Base-by-base conservation (phyloP, 257 asterid species). In the Nicotiana obtusifolia region DNA sequence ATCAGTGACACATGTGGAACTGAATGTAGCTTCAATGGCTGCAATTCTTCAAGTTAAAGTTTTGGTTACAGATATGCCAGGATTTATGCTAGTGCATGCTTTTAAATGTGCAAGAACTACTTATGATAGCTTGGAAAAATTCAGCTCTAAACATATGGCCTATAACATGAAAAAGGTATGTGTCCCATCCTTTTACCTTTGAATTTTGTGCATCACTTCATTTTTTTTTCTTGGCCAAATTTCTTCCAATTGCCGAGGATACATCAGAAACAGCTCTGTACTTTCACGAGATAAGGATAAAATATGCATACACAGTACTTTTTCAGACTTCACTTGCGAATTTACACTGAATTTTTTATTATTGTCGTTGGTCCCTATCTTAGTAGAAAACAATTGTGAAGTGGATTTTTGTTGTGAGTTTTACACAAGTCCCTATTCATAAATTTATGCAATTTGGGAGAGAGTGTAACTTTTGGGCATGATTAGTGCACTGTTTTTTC, bases 61-160 rank as follows among this genome's bases (percentile, higher is more conserved):
- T 67, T 65, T 92, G 88, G 95, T 86, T 9, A 89, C 89, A 26
- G 97, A 92, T 54, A 92, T 91, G 97, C 93, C 97, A 20, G 94
- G 87, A 81, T 89, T 88, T 84, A 92, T 92, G 97, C 95, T 91
- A 81, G 84, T 89, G 30, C 95, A 92, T 82, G 97, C 93, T 53
- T 91, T 92, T 80, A 87, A 92, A 64, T 90, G 92, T 75, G 95
- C 97, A 4, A 86, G 95, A 66, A 81, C 76, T n/a, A 91, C 87
- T 5, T 87, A 35, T 61, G 95, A 92, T 79, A 80, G 88, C 56
- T 89, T 92, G 80, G 92, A 91, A 68, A 90, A 85, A 61, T 92
- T 91, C 56, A 92, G 97, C 83, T 80, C 93, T 10, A 92, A 88
- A 81, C 87, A 88, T n/a, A 82, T 92, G 91, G 95, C 95, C 53